These are phyloP conservation scores for Penicillium longicatenatum DNA, from an alignment of 495 filamentous ascomycete genomes.

Conservation along the genomic window DNA sequence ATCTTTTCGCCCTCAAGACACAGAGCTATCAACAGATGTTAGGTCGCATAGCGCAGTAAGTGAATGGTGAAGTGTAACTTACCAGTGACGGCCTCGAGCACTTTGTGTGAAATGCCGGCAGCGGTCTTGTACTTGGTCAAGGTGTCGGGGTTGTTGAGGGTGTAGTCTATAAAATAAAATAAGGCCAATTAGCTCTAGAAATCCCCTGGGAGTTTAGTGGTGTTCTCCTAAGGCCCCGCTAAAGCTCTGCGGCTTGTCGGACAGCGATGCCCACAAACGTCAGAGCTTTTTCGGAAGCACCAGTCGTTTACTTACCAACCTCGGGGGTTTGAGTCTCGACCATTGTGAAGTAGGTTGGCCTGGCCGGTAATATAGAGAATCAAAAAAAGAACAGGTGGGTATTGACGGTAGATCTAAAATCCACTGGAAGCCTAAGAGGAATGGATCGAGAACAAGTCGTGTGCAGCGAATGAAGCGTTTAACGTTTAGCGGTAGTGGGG, in stretches of 20 bases:
- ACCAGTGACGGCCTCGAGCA: constrained; percentile 81
- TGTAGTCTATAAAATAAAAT: constrained; percentile 66
- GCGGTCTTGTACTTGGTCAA: constrained; percentile 99
- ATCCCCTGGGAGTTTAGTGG: background rate
- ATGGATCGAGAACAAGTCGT: constrained; percentile 38
- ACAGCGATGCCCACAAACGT: constrained; percentile 40
- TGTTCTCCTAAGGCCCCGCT: background rate
- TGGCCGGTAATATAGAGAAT: constrained; percentile 26
- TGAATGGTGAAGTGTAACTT: constrained; percentile 19
- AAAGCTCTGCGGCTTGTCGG: constrained; percentile 20
- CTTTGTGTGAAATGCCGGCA: constrained; percentile 90
- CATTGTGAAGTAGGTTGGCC: constrained; percentile 41
- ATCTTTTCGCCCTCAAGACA: constrained; percentile 89
- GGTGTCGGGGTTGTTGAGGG: constrained; percentile 93
- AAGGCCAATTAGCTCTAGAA: constrained; percentile 9
- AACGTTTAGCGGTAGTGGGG: constrained; percentile 31
- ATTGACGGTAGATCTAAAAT: constrained; percentile 25
- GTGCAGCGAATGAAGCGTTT: constrained; percentile 31
- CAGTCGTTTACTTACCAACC: constrained; percentile 46
- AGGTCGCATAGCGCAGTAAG: constrained; percentile 14
- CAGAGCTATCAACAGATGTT: constrained; percentile 53
- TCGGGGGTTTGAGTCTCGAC: constrained; percentile 44
- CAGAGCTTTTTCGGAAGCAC: constrained; percentile 41
- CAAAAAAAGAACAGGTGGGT: constrained; percentile 17
- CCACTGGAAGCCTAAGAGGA: constrained; percentile 27